A percentile compares a stretch with the other conserved stretches of the same genome.
These are phyloP conservation scores for Solanum okadae DNA, from an alignment of 257 asterid species.

Conservation along the genomic window DNA sequence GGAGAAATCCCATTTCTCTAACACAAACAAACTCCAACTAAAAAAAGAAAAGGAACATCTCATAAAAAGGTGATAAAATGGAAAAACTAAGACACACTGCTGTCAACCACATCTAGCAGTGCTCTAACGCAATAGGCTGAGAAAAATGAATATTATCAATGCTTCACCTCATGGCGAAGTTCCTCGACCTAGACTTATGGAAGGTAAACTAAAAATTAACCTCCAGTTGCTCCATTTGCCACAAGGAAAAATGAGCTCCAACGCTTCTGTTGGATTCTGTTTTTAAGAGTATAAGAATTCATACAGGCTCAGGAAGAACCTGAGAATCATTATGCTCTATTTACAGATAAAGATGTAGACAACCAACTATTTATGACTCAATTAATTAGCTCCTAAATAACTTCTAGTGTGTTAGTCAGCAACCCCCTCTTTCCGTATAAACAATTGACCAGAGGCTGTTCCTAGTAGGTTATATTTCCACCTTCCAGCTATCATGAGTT, in stretches of 20 bases:
- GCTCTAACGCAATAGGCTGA: slow-evolving; percentile 25
- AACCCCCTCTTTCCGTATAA: slow-evolving; percentile 39
- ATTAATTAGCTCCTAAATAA: slow-evolving; percentile 20
- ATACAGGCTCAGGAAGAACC: slow-evolving; percentile 7
- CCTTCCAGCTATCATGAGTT: slow-evolving; percentile 43
- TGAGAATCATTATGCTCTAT: slow-evolving; percentile 18
- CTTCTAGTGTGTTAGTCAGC: slow-evolving; percentile 47
- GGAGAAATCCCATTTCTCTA: slow-evolving; percentile 13
- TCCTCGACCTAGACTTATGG: slow-evolving; percentile 31
- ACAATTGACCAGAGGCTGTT: slow-evolving; percentile 29
- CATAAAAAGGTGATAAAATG: not conserved
- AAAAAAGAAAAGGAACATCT: not conserved
- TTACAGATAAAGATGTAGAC: slow-evolving; percentile 16
- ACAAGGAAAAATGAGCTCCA: slow-evolving; percentile 55
- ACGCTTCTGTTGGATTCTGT: slow-evolving; percentile 45
- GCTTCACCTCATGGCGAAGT: slow-evolving; percentile 32
- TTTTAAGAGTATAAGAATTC: slow-evolving; percentile 14
- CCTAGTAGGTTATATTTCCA: slow-evolving; percentile 47
- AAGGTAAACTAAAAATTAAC: slow-evolving; percentile 26
- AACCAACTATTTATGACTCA: slow-evolving; percentile 8
- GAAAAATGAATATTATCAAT: slow-evolving; percentile 10
- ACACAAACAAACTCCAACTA: not conserved
- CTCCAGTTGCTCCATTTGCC: slow-evolving; percentile 37
- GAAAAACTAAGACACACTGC: slow-evolving; percentile 9
- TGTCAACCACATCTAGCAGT: slow-evolving; percentile 22